Conservation (phyloP, 2,329 filamentous ascomycete genomes). For the Paracoccidioides brasiliensis region DNA sequence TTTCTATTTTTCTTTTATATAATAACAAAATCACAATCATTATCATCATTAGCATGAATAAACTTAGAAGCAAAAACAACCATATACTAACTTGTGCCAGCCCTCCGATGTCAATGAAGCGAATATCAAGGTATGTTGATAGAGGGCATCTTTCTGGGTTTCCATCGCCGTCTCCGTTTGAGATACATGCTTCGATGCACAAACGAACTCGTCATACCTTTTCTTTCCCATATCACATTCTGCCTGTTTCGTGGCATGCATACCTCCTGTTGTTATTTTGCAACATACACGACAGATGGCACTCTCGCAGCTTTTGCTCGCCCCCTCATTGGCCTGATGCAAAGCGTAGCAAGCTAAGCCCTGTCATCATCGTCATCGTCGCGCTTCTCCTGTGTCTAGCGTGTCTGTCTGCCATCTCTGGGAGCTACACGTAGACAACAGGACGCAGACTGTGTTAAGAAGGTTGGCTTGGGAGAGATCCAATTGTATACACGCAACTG, state of each 20-base stretch:
- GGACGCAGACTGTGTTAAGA: slow-evolving; percentile 19
- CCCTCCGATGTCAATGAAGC: slow-evolving; percentile 90
- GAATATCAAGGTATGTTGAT: slow-evolving; percentile 99
- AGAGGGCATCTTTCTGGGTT: slow-evolving; percentile 58
- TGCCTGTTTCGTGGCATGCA: slow-evolving; percentile 14
- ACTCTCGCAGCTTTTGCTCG: slow-evolving; percentile 24
- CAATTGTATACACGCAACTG: slow-evolving; percentile 4
- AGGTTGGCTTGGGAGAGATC: slow-evolving; percentile 1
- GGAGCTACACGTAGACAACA: slow-evolving; percentile 32
- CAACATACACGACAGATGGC: slow-evolving; percentile 19
- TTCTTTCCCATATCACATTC: slow-evolving; percentile 16
- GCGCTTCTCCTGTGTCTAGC: neutral
- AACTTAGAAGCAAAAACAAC: no score
- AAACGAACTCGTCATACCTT: slow-evolving; percentile 23
- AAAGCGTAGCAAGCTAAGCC: slow-evolving; percentile 42
- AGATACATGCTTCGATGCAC: slow-evolving; percentile 19
- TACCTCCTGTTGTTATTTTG: slow-evolving; percentile 7
- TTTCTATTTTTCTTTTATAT: slow-evolving; percentile 8
- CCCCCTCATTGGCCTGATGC: slow-evolving; percentile 18
- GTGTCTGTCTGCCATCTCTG: neutral
- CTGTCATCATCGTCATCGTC: slow-evolving; percentile 25
- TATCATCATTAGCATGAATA: no score
- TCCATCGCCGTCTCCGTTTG: slow-evolving; percentile 50
- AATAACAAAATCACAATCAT: no score
- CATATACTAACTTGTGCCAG: slow-evolving; percentile 44